Conservation (phyloP, 2,329 filamentous ascomycete genomes). For the Aspergillus fischeri region DNA sequence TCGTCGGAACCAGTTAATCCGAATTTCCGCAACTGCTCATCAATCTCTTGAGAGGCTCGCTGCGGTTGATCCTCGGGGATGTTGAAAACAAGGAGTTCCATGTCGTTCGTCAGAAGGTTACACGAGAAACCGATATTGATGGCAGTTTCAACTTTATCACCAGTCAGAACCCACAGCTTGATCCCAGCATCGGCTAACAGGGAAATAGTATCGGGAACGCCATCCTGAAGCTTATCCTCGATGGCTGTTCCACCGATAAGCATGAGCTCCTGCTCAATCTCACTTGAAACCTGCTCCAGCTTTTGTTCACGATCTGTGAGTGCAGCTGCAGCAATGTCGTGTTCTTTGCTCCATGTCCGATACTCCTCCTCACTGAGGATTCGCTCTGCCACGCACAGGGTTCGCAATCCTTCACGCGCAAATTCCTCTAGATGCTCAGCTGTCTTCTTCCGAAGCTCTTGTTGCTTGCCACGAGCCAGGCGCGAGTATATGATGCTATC, state of each 20-base stretch:
- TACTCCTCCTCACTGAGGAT: slow-evolving; percentile 81
- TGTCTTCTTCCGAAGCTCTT: slow-evolving; percentile 74
- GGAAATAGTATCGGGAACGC: slow-evolving; percentile 91
- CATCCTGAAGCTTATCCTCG: slow-evolving; percentile 93
- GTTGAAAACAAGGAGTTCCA: slow-evolving; percentile 92
- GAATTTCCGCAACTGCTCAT: slow-evolving; percentile 69
- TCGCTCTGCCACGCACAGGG: slow-evolving; percentile 85
- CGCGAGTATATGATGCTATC: slow-evolving; percentile 97
- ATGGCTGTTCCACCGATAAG: slow-evolving; percentile 93
- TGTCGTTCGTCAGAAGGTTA: slow-evolving; percentile 93
- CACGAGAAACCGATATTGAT: slow-evolving; percentile 99
- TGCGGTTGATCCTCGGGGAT: slow-evolving; percentile 68
- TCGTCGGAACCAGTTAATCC: slow-evolving; percentile 77
- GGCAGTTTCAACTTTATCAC: slow-evolving; percentile 97
- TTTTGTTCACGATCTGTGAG: slow-evolving; percentile 88
- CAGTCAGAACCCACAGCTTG: slow-evolving; percentile 96
- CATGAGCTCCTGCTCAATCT: slow-evolving; percentile 84
- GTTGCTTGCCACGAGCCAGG: slow-evolving; percentile 77
- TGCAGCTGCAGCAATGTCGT: slow-evolving; percentile 80
- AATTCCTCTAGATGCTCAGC: slow-evolving; percentile 97
- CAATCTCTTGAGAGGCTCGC: slow-evolving; percentile 65
- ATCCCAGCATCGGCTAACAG: slow-evolving; percentile 89
- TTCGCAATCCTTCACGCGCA: slow-evolving; percentile 88
- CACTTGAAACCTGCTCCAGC: slow-evolving; percentile 80
- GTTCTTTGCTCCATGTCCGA: slow-evolving; percentile 74